phyloP scores from a whole-genome alignment of 139 green algal species.

The Chlamydomonas incerta region DNA sequence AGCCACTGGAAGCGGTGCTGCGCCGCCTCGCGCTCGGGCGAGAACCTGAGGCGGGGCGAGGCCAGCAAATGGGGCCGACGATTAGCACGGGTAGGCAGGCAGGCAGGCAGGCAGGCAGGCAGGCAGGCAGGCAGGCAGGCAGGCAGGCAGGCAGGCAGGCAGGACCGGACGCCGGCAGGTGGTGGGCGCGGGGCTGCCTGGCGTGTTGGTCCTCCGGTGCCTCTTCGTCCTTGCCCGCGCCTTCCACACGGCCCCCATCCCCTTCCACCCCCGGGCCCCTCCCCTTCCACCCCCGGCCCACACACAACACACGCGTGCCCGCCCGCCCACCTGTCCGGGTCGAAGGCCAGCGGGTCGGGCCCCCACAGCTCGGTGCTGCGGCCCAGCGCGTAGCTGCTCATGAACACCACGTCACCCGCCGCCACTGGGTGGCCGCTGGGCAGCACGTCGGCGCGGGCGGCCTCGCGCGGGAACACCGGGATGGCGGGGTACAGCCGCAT shows the following conservation, averaged over 20 bases:
- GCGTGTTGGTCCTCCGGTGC: too few relatives aligned
- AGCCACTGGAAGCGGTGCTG: conserved; percentile 71
- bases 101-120: too few relatives aligned
- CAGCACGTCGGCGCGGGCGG: conserved; percentile 61
- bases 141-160: too few relatives aligned
- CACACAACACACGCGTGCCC: neutral
- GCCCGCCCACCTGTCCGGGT: conserved; percentile 42
- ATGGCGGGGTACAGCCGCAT: conserved; percentile 83
- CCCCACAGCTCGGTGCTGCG: conserved; percentile 65
- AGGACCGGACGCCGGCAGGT: too few relatives aligned
- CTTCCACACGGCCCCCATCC: too few relatives aligned
- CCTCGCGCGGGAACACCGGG: conserved; percentile 76
- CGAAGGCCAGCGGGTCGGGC: conserved; percentile 61
- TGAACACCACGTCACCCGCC: conserved; percentile 78
- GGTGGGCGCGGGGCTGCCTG: too few relatives aligned
- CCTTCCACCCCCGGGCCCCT: neutral
- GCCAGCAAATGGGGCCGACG: too few relatives aligned
- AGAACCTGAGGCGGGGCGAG: conserved; percentile 43
- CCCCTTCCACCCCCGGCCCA: neutral
- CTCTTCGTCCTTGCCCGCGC: too few relatives aligned
- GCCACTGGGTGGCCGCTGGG: conserved; percentile 70
- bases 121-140: too few relatives aligned
- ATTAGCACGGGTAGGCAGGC: too few relatives aligned
- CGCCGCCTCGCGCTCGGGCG: conserved; percentile 41
- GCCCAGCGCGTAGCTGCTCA: conserved; percentile 78